Evolutionary conservation across 768 basidiomycete genomes (phyloP).

Genomic region (Leccinum imitatum): DNA sequence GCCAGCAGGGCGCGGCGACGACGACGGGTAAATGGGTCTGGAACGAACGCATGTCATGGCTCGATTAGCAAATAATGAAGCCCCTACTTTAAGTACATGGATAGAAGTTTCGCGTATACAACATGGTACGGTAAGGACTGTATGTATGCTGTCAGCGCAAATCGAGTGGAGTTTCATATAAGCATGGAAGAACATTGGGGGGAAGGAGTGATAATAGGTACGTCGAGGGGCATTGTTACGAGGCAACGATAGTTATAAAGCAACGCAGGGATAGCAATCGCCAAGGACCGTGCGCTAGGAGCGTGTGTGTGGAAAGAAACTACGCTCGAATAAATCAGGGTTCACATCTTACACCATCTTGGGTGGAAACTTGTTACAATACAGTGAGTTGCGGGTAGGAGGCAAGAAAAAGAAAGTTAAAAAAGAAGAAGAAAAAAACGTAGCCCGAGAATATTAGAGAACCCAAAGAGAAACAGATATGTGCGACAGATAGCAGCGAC

Average conservation of each 20-base stretch:
- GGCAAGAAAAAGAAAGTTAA: slow-evolving; percentile 23
- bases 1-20: slow-evolving; percentile 22
- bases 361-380: slow-evolving; percentile 68
- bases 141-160: slow-evolving; percentile 7
- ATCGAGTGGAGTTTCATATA: slow-evolving; percentile 16
- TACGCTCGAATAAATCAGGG: slow-evolving; percentile 39
- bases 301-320: slow-evolving; percentile 15
- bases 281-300: slow-evolving; percentile 13
- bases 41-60: slow-evolving; percentile 51
- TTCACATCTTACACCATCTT: slow-evolving; percentile 52
- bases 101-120: slow-evolving; percentile 23
- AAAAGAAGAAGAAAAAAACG: slow-evolving; percentile 8
- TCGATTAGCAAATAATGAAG: slow-evolving; percentile 36
- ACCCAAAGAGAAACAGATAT: slow-evolving; percentile 71
- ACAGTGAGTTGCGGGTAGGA: slow-evolving; percentile 63
- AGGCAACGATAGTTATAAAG: not conserved
- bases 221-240: not conserved
- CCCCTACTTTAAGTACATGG: slow-evolving; percentile 21
- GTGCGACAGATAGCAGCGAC: slow-evolving; percentile 78
- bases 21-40: slow-evolving; percentile 39
- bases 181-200: slow-evolving; percentile 10
- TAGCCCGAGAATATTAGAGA: slow-evolving; percentile 30
- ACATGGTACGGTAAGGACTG: slow-evolving; percentile 30
- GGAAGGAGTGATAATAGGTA: not conserved
- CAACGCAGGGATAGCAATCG: slow-evolving; percentile 9